Conservation (phyloP, 305 asterid genomes). For the Fraxinus floribunda region DNA sequence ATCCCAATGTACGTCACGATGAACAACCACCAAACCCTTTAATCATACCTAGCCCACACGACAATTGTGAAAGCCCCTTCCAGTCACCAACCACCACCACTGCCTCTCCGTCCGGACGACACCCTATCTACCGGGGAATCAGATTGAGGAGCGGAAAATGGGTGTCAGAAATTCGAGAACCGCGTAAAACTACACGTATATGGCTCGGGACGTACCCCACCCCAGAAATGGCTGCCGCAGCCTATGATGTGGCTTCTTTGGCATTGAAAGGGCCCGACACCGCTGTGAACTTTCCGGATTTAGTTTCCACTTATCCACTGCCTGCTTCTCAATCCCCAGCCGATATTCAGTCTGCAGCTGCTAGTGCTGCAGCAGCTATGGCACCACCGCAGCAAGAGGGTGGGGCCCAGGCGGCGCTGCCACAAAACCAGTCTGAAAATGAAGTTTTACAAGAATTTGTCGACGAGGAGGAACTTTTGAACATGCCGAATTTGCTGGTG, state of each 20-base stretch:
- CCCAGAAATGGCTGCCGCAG: constrained; percentile 75
- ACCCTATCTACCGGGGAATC: constrained; percentile 49
- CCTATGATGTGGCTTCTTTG: constrained; percentile 64
- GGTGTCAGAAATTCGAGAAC: constrained; percentile 73
- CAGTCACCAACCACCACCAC: neutral
- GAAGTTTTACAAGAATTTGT: constrained; percentile 26
- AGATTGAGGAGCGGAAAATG: constrained; percentile 52
- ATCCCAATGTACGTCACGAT: neutral
- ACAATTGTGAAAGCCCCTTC: neutral
- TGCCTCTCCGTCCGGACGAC: constrained; percentile 32
- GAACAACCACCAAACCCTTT: neutral
- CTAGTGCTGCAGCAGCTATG: constrained; percentile 42
- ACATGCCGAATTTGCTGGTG: constrained; percentile 51
- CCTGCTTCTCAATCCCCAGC: constrained; percentile 48
- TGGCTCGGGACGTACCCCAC: constrained; percentile 66
- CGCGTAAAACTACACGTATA: constrained; percentile 53
- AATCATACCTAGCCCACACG: neutral
- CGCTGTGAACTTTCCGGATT: constrained; percentile 43
- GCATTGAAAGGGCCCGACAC: constrained; percentile 55
- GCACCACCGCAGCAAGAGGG: constrained; percentile 6
- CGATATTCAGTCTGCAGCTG: constrained; percentile 55
- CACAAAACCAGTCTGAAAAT: neutral
- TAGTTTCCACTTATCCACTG: constrained; percentile 30
- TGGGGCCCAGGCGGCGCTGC: neutral
- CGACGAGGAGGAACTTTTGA: constrained; percentile 56